These are phyloP conservation scores for Vitis vinifera DNA, from an alignment of 164 flowering plant genomes.

Conservation along the genomic window DNA sequence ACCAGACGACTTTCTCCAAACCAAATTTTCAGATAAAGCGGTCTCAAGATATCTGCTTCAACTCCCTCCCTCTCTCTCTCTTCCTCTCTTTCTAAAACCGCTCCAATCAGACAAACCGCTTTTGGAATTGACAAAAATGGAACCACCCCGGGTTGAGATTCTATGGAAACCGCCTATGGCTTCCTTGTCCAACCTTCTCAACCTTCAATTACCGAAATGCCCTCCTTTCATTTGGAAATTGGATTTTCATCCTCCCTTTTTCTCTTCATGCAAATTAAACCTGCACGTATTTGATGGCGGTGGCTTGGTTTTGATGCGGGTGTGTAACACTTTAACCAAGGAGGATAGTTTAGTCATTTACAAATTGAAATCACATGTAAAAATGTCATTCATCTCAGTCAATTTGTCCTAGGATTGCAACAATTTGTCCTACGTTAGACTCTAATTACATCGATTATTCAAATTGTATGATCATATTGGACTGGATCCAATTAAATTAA, in stretches of 20 bases:
- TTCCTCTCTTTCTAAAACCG: slow-evolving; percentile 18
- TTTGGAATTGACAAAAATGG: neutral
- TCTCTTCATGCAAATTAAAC: slow-evolving; percentile 23
- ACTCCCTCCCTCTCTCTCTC: slow-evolving; percentile 11
- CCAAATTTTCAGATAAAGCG: slow-evolving; percentile 43
- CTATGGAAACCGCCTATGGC: slow-evolving; percentile 8
- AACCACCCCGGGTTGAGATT: slow-evolving; percentile 7
- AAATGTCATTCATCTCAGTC: too few relatives aligned
- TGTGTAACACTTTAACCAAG: too few relatives aligned
- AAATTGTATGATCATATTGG: too few relatives aligned
- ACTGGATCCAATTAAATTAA: too few relatives aligned
- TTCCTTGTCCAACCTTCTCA: slow-evolving; percentile 16
- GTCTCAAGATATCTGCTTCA: slow-evolving; percentile 20
- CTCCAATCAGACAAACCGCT: slow-evolving; percentile 18
- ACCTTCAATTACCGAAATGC: slow-evolving; percentile 12
- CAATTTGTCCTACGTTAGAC: too few relatives aligned
- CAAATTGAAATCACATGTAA: too few relatives aligned
- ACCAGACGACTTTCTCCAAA: slow-evolving; percentile 31
- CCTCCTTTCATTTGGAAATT: neutral
- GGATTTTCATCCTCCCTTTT: too few relatives aligned
- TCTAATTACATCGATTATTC: too few relatives aligned
- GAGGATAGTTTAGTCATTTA: too few relatives aligned
- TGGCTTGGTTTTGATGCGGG: slow-evolving; percentile 9
- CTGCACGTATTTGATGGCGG: slow-evolving; percentile 23
- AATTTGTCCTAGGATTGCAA: too few relatives aligned